Conservation (phyloP, 257 asterid species). For the Fraxinus pennsylvanica region DNA sequence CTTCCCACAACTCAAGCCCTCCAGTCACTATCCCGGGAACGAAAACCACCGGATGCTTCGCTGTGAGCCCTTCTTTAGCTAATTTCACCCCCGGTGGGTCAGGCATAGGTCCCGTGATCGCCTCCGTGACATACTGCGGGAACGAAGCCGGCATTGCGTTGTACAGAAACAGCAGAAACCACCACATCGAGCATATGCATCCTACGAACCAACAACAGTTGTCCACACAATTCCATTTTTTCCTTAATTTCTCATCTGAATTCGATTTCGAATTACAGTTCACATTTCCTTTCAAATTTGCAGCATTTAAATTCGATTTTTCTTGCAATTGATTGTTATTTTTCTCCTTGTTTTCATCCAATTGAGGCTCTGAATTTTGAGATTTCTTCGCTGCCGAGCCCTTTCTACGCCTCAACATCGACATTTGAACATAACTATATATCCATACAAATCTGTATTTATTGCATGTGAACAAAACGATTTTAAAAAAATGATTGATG, state of each 20-base stretch:
- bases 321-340: constrained; percentile 25
- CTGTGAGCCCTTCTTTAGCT: constrained; percentile 71
- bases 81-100: constrained; percentile 85
- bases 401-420: constrained; percentile 42
- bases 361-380: constrained; percentile 25
- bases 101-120: constrained; percentile 72
- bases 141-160: constrained; percentile 77
- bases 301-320: constrained; percentile 13
- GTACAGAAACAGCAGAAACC: constrained; percentile 68
- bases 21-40: constrained; percentile 95
- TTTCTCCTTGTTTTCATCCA: constrained; percentile 28
- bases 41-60: constrained; percentile 87
- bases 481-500: not conserved
- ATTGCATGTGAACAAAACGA: constrained; percentile 22
- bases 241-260: constrained; percentile 33
- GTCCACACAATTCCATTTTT: constrained; percentile 64
- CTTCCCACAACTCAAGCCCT: constrained; percentile 93
- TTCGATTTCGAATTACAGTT: constrained; percentile 20
- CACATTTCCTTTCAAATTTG: constrained; percentile 28
- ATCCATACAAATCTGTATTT: not conserved
- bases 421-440: constrained; percentile 9
- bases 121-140: constrained; percentile 86
- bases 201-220: constrained; percentile 87
- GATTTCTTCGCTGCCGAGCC: constrained; percentile 31
- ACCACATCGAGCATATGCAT: constrained; percentile 76